Conservation (phyloP, 1,284 basidiomycete genomes). For the Ganoderma resinaceum region DNA sequence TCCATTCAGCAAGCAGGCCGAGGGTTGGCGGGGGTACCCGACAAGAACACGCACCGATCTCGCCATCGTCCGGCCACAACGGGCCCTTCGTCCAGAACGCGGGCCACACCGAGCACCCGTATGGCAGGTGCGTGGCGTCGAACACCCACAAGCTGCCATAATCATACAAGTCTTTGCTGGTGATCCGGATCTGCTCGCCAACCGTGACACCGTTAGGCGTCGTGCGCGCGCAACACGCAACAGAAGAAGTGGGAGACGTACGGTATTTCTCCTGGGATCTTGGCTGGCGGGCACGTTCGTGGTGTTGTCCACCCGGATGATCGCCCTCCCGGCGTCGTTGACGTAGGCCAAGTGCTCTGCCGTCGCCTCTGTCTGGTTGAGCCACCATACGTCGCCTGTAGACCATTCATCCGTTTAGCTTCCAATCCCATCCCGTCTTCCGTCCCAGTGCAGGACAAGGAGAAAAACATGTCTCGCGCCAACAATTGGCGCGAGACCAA, state of each 20-base stretch:
- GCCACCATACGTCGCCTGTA: slow-evolving; percentile 60
- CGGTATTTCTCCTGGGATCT: slow-evolving; percentile 57
- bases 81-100: slow-evolving; percentile 50
- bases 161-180: slow-evolving; percentile 56
- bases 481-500: not conserved
- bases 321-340: slow-evolving; percentile 59
- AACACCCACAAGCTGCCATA: slow-evolving; percentile 56
- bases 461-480: not conserved
- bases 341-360: slow-evolving; percentile 58
- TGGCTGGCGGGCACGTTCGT: slow-evolving; percentile 52
- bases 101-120: slow-evolving; percentile 69
- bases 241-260: slow-evolving; percentile 39
- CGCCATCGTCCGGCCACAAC: slow-evolving; percentile 58
- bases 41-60: slow-evolving; percentile 50
- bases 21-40: not conserved
- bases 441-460: not conserved
- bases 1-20: not conserved
- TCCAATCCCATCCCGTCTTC: not conserved
- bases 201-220: not conserved
- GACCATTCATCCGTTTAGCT: slow-evolving; percentile 2
- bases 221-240: not conserved
- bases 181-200: slow-evolving; percentile 55
- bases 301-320: slow-evolving; percentile 67
- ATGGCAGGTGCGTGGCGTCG: slow-evolving; percentile 56
- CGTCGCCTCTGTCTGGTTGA: slow-evolving; percentile 51